Evolutionary conservation across 2,329 filamentous ascomycete genomes (phyloP).

Genomic region (Penicillium sumatraense): DNA sequence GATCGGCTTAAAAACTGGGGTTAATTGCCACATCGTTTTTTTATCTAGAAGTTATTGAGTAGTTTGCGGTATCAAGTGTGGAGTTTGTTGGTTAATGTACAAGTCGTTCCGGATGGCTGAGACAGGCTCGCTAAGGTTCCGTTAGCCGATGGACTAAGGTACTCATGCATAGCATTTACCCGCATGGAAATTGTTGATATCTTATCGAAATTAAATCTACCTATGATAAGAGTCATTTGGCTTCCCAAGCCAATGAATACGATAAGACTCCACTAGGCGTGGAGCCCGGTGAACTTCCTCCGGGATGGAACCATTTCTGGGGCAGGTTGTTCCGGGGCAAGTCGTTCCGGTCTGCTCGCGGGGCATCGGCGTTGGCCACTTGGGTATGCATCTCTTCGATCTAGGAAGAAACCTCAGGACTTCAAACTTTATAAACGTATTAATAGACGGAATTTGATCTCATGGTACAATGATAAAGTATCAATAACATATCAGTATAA

Average conservation of each 20-base stretch:
- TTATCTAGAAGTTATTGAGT: neutral
- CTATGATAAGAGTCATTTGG: too few relatives aligned
- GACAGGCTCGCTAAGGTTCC: neutral
- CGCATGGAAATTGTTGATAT: neutral
- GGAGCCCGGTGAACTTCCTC: neutral
- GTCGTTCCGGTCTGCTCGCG: too few relatives aligned
- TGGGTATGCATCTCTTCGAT: too few relatives aligned
- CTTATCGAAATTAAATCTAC: neutral
- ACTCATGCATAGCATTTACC: too few relatives aligned
- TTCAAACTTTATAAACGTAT: too few relatives aligned
- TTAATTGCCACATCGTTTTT: neutral
- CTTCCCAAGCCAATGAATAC: too few relatives aligned
- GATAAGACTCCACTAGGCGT: too few relatives aligned
- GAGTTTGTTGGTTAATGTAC: neutral
- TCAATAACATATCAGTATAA: too few relatives aligned
- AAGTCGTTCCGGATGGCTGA: neutral
- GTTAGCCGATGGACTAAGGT: neutral
- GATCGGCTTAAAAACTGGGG: neutral
- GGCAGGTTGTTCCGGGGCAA: neutral
- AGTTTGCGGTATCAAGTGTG: neutral
- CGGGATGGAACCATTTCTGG: neutral
- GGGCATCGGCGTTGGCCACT: too few relatives aligned
- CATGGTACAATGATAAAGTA: too few relatives aligned
- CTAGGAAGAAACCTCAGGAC: too few relatives aligned
- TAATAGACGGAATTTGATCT: too few relatives aligned